Base-by-base conservation (phyloP, 1,139 yeast species). In the Geotrichum carabidarum region DNA sequence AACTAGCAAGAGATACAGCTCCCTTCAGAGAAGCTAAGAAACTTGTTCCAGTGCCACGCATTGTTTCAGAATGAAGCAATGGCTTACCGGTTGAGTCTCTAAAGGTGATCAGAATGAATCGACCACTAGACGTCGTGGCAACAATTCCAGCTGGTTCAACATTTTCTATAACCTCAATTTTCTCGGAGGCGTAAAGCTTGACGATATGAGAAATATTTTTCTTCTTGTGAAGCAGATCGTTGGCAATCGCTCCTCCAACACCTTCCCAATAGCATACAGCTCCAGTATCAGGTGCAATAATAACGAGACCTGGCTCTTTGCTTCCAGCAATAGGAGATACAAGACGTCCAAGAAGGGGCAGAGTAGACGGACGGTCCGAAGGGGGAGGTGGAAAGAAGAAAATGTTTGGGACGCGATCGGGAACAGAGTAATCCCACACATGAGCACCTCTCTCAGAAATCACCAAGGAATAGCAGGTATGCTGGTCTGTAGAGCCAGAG, bases 131-230 rank as follows among this genome's bases (percentile, higher is more conserved):
- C 0, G 96, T 88, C 5, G 90, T 80, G 9, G 86, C 68, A 1
- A 84, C 74, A 6, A 89, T 72, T 1, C 96, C 95, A 2, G 86
- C 82, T 0, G 94, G 93, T 60, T 86, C 91, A 14, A 84, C 77
- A 59, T 80, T 81, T 58, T 82, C 80, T 1, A 84, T 79, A 45
- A 76, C 66, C 1, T 82, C 79, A 30, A 88, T 74, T 49, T 60
- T 62, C 63, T 74, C 63, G 59, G 69, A 65, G 52, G 68, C 59
- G 46, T 72, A 71, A 4, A 78, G 63, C 48, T 70, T 72, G 31
- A 76, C 65, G 3, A 66, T 61, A 12, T 72, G 68, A 46, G 68
- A 71, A 15, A 74, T 66, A 43, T 65, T 66, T 50, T 75, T 78
- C 44, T 75, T 73, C 44, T 71, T 71, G 37, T 72, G 71, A 18